Conservation (phyloP, 495 filamentous ascomycete genomes). For the Aspergillus sclerotioniger region DNA sequence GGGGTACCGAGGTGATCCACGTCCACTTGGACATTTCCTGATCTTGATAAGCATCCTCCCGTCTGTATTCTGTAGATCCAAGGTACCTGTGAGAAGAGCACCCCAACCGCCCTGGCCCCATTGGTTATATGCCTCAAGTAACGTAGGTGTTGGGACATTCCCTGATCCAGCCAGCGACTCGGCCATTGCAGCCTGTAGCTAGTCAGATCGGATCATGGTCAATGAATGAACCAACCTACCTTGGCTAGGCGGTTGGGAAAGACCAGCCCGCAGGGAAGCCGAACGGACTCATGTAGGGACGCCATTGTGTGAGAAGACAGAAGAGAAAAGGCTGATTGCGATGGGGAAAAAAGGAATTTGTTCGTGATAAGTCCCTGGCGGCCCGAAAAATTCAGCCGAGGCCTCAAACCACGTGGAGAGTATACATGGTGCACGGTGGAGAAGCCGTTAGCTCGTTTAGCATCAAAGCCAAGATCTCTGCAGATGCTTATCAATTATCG, state of each 20-base stretch:
- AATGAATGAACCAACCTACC: constrained; percentile 23
- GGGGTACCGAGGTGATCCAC: constrained; percentile 46
- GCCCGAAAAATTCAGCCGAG: background rate
- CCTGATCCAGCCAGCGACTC: constrained; percentile 38
- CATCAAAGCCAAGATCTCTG: background rate
- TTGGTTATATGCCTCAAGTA: constrained; percentile 39
- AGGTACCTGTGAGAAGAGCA: constrained; percentile 43
- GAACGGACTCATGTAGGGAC: constrained; percentile 41
- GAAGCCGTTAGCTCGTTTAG: background rate
- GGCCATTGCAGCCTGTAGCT: constrained; percentile 47
- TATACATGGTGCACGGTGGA: background rate
- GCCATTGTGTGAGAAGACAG: constrained; percentile 22
- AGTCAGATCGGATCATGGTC: background rate
- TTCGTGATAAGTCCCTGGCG: background rate
- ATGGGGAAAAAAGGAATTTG: background rate
- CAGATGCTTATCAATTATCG: background rate
- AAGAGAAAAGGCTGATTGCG: background rate
- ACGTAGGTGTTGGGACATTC: constrained; percentile 29
- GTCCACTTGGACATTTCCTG: constrained; percentile 59
- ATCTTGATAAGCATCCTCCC: background rate
- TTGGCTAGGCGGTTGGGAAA: constrained; percentile 54
- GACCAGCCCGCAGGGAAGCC: constrained; percentile 50
- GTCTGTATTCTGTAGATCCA: background rate
- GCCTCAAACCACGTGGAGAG: background rate
- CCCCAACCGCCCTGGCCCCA: constrained; percentile 55